These are phyloP conservation scores for barley (Hordeum vulgare) DNA, from an alignment of 176 grass and related monocot species.

Conservation along the genomic window MorexV3_pseudomolecules_assembly NC_058522.1:318099985-318100484, in stretches of 20 bases:
- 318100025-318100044: neutral
- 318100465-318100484: neutral
- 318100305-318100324: neutral
- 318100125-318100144: conserved; percentile 20
- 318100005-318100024: neutral
- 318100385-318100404: neutral
- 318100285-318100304: neutral
- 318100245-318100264: neutral
- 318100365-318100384: neutral
- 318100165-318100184: neutral
- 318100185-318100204: conserved; percentile 6
- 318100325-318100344: neutral
- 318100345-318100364: neutral
- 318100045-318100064: neutral
- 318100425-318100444: neutral
- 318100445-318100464: neutral
- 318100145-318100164: neutral
- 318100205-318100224: neutral
- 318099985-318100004: neutral
- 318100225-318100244: neutral
- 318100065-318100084: conserved; percentile 29
- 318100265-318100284: neutral
- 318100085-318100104: conserved; percentile 15
- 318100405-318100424: neutral
- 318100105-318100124: conserved; percentile 5